Conservation (phyloP, 2,329 filamentous ascomycete species). For the Akanthomyces uredinophilus region DNA sequence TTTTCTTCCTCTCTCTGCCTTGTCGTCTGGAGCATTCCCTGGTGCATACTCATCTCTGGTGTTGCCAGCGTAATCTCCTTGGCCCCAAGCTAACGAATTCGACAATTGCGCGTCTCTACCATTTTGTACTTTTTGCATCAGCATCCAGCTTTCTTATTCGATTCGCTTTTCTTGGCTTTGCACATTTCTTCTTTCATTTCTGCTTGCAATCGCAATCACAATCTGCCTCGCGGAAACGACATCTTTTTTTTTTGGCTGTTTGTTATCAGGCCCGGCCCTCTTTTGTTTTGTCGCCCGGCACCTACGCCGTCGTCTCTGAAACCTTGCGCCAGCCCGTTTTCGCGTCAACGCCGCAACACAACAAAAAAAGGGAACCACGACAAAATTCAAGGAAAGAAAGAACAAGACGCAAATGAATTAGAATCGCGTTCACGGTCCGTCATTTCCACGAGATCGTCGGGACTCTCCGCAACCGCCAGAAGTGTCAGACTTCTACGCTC, state of each 20-base stretch:
- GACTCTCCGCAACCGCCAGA: neutral
- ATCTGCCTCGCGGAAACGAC: neutral
- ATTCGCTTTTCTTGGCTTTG: neutral
- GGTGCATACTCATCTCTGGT: conserved; percentile 5
- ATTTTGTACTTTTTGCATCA: neutral
- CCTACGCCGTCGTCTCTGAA: neutral
- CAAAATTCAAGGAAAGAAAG: neutral
- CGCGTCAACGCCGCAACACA: conserved; percentile 1
- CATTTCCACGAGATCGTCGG: neutral
- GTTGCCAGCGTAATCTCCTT: conserved; percentile 9
- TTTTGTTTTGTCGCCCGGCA: conserved; percentile 1
- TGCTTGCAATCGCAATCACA: neutral
- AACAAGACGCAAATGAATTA: neutral
- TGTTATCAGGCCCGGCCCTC: conserved; percentile 9
- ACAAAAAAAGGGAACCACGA: neutral
- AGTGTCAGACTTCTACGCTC: neutral
- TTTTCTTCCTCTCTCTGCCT: neutral
- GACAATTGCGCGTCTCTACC: neutral
- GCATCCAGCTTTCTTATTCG: neutral
- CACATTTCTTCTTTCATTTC: neutral
- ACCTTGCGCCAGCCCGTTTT: neutral
- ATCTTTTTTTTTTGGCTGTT: conserved; percentile 1
- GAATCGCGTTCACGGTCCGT: neutral
- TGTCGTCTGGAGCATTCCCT: neutral
- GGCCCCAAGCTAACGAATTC: conserved; percentile 1